These are phyloP conservation scores for Vanilla planifolia DNA, from an alignment of 106 monocot genomes.

Conservation along the genomic window DNA sequence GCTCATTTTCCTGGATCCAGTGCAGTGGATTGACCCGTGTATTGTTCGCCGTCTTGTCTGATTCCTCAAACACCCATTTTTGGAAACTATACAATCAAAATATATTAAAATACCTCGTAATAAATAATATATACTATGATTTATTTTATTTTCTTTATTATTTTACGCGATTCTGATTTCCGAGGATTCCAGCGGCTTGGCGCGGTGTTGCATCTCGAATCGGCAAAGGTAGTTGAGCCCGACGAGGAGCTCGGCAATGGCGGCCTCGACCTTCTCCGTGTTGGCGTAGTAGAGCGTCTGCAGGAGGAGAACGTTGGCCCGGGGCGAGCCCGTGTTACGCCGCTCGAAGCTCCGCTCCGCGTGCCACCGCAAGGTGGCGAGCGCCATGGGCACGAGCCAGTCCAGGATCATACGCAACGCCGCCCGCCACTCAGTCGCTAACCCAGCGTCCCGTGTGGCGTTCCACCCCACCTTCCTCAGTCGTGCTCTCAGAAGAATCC, in stretches of 20 bases:
- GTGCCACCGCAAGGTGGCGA: neutral
- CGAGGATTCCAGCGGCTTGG: too few species aligned
- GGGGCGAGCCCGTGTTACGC: neutral
- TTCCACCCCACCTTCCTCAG: slow-evolving; percentile 3
- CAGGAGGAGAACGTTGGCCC: neutral
- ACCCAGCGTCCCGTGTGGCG: neutral
- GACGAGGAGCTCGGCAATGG: neutral
- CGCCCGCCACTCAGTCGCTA: neutral
- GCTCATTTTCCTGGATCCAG: too few species aligned
- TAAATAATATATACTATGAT: too few species aligned
- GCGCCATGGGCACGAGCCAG: neutral
- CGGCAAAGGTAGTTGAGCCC: neutral
- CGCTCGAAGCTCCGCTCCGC: neutral
- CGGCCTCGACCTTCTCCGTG: neutral
- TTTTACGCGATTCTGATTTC: too few species aligned
- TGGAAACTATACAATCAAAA: too few species aligned
- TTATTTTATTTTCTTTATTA: too few species aligned
- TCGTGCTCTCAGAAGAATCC: slow-evolving; percentile 25
- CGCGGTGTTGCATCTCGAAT: too few species aligned
- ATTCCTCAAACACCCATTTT: too few species aligned
- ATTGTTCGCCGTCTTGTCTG: too few species aligned
- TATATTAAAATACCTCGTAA: too few species aligned
- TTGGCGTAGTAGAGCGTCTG: neutral
- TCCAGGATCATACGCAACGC: neutral
- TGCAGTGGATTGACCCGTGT: too few species aligned